Evolutionary conservation across 163 green algal species (phyloP), one percentile per base, ranked within the genome.

Genomic region (Chlorella variabilis): DNA sequence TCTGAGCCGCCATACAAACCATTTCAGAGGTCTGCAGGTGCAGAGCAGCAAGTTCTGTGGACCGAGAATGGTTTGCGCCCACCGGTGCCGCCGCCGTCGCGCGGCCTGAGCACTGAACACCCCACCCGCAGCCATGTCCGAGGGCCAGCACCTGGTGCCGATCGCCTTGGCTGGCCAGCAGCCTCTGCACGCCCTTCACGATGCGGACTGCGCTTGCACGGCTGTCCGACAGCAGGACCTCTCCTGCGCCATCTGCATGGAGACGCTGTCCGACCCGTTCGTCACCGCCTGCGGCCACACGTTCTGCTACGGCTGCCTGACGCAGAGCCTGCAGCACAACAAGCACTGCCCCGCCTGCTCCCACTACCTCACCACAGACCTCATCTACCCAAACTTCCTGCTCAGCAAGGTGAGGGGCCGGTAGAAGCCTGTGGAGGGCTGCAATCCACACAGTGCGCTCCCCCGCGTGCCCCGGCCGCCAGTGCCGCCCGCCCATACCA

Each of bases 261-360:
- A 94, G 39, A 85, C 91, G 27, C 89, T 97, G 39, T 69, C 81
- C 3, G 93, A 97, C 84, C 89, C 93, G 0, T 96, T 96, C 70
- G 90, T 95, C 1, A 97, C 94, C 0, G 82, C 83, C 0, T 97
- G 94, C 71, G 94, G 93, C 6, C 94, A 97, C 82, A 95, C 87
- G 4, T 97, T 97, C 68, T 97, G 94, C 83, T 93, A 93, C 82
- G 68, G 78, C 20, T 97, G 94, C 89, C 90, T 97, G 62, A 89
- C 75, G 2, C 93, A 85, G 31, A 91, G 96, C 76, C 85, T 97
- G 31, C 54, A 85, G 11, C n/a, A 85, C 66, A 75, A 86, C 61
- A 91, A 84, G 51, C 92, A 71, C 77, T 97, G 94, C 71, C 93
- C 93, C 2, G 86, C 76, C 58, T 97, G 94, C 81, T 84, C 78